phyloP scores from a whole-genome alignment of 495 filamentous ascomycete genomes.

The Neurospora terricola region DNA sequence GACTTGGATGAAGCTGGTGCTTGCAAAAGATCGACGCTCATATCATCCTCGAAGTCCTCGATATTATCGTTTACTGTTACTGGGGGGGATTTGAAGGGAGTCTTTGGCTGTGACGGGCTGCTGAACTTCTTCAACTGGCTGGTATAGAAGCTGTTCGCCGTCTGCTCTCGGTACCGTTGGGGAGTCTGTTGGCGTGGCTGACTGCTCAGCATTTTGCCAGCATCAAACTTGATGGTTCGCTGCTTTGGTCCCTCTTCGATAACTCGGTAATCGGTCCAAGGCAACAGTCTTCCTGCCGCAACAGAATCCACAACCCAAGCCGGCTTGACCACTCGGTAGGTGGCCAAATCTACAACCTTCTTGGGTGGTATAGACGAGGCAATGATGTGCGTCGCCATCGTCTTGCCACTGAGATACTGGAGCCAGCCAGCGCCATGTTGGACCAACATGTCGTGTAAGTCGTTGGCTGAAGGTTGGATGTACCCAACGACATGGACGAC shows the following conservation, averaged over 20 bases:
- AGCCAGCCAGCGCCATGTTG: conserved; percentile 86
- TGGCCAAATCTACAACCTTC: conserved; percentile 75
- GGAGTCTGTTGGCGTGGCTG: conserved; percentile 24
- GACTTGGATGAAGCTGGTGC: neutral
- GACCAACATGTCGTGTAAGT: conserved; percentile 71
- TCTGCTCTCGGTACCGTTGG: conserved; percentile 62
- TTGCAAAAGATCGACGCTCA: conserved; percentile 11
- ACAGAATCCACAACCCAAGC: conserved; percentile 92
- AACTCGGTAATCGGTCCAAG: conserved; percentile 76
- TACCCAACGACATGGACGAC: conserved; percentile 90
- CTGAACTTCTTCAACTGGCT: conserved; percentile 47
- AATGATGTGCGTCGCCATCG: conserved; percentile 88
- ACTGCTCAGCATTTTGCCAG: conserved; percentile 52
- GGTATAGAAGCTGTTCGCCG: conserved; percentile 68
- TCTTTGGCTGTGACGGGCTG: conserved; percentile 13
- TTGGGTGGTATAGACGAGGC: conserved; percentile 83
- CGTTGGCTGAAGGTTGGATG: conserved; percentile 49
- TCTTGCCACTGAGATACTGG: conserved; percentile 93
- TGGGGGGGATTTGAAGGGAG: neutral
- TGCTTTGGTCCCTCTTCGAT: conserved; percentile 72
- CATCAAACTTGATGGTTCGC: conserved; percentile 58
- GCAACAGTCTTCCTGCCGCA: conserved; percentile 63
- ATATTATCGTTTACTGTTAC: neutral
- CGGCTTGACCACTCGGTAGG: conserved; percentile 90
- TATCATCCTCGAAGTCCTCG: conserved; percentile 12